Evolutionary conservation across 2,329 filamentous ascomycete species (phyloP).

Genomic region (Trichophaea hybrida): DNA sequence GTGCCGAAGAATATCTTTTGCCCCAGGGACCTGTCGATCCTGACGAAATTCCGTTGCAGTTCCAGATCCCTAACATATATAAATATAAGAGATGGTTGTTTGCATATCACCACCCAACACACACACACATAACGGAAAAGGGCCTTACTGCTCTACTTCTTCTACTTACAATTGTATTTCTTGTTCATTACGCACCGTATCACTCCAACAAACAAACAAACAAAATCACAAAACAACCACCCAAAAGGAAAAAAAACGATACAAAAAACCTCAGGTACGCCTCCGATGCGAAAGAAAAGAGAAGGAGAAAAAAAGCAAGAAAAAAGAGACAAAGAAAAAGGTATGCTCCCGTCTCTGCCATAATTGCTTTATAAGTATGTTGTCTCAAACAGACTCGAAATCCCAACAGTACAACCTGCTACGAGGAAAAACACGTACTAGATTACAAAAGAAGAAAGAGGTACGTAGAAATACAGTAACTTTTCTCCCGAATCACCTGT

Average conservation of each 20-base stretch:
- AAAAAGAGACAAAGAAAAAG: conserved; percentile 8
- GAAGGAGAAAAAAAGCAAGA: not conserved
- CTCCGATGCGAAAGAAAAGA: not conserved
- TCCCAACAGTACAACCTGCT: not conserved
- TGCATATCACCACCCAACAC: not conserved
- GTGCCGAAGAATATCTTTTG: too few species aligned
- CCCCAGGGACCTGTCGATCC: too few species aligned
- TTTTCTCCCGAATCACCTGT: too few species aligned
- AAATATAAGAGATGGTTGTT: too few species aligned
- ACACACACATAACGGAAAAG: not conserved
- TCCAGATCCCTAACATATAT: too few species aligned
- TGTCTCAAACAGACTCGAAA: not conserved
- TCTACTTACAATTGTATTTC: not conserved
- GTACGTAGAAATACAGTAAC: not conserved
- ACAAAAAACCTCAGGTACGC: not conserved
- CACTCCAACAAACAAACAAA: not conserved
- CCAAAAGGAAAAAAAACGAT: not conserved
- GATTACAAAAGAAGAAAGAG: not conserved
- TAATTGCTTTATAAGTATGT: not conserved
- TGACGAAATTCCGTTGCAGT: too few species aligned
- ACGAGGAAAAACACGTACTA: not conserved
- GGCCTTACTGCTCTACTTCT: too few species aligned
- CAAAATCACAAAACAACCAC: not conserved
- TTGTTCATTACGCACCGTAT: not conserved
- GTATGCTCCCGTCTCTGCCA: conserved; percentile 3